Base-by-base conservation (phyloP, 805 yeast genomes). In the Cephaloascus fragrans region DNA sequence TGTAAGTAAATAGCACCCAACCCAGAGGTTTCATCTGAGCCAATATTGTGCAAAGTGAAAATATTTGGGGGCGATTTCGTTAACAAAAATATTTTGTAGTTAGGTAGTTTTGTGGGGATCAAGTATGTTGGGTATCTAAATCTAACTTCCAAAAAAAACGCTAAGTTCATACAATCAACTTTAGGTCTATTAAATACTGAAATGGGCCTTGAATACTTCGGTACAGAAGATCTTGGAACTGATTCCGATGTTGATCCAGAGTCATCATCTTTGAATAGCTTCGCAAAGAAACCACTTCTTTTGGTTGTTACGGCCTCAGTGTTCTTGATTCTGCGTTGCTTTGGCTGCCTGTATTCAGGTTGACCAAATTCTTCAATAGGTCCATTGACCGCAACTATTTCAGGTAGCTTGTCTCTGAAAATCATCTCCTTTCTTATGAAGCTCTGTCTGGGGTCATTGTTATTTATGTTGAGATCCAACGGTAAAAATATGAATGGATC, bases 401-500 rank as follows among this genome's bases (percentile, higher is more conserved):
- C 71, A 1, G 75, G 74, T 29, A 67, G 51, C 37, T 71, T 52
- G 42, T 63, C 57, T 28, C 44, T 51, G 41, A 71, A 61, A 1
- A 55, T 49, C 37, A 66, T 41, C 23, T 64, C 69, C 41, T 63
- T 63, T 19, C 80, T 57, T 5, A 67, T 62, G 51, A 64, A 77
- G n/a, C 63, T 63, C 41, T 67, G 67, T 23, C 57, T 48, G 37
- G 61, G 57, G 37, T 62, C 66, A 20, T 56, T 57, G 26, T 50
- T 51, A n/a, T 48, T 48, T 37, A 43, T 35, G 47, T 61, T 57
- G 38, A 55, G 42, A 49, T 61, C 77, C 29, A 69, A 51, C 0
- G 85, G 84, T 23, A 74, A 52, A 44, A 80, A 75, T 3, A 61
- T 56, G 45, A 81, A 73, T 3, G 79, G 80, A 35, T 66, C 67